A percentile compares a stretch with the other conserved stretches of the same genome.
Evolutionary conservation across 345 rosid species (phyloP).

Genomic region (Acer negundo): DNA sequence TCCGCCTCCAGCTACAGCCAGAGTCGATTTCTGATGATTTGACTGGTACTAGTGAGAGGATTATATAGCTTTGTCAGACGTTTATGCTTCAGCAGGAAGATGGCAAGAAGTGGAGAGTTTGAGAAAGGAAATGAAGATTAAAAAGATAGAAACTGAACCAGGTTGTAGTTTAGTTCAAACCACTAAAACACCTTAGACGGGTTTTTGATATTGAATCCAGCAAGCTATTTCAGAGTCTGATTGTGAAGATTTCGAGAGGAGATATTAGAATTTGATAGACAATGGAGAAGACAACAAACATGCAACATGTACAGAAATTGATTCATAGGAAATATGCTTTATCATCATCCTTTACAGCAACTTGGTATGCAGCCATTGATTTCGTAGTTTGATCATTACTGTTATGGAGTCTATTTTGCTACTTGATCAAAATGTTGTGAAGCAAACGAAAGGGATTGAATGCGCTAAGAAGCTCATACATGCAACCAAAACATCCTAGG

Average conservation of each 20-base stretch:
- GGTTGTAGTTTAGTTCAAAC: slow-evolving; percentile 25
- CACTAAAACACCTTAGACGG: not conserved
- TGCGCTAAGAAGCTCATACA: not conserved
- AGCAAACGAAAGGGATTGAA: too few species aligned
- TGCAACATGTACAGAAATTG: too few species aligned
- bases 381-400: not conserved
- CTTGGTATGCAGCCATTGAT: not conserved
- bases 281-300: slow-evolving; percentile 4
- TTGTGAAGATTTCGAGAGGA: not conserved
- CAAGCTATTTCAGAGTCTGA: not conserved
- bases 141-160: slow-evolving; percentile 27
- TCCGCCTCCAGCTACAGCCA: slow-evolving; percentile 37
- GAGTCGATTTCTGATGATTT: slow-evolving; percentile 14
- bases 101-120: slow-evolving; percentile 56
- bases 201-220: too few species aligned
- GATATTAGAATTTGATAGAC: not conserved
- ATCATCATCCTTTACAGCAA: not conserved
- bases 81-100: slow-evolving; percentile 52
- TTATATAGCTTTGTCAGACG: slow-evolving; percentile 56
- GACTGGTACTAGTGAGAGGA: slow-evolving; percentile 41
- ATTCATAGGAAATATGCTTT: too few species aligned
- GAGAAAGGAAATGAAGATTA: slow-evolving; percentile 39
- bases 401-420: not conserved
- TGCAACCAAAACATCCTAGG: not conserved
- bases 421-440: not conserved